Percentiles rank a stretch among this genome's conserved stretches.
Conservation (phyloP, 257 asterid genomes). For the Lavandula angustifolia region DNA sequence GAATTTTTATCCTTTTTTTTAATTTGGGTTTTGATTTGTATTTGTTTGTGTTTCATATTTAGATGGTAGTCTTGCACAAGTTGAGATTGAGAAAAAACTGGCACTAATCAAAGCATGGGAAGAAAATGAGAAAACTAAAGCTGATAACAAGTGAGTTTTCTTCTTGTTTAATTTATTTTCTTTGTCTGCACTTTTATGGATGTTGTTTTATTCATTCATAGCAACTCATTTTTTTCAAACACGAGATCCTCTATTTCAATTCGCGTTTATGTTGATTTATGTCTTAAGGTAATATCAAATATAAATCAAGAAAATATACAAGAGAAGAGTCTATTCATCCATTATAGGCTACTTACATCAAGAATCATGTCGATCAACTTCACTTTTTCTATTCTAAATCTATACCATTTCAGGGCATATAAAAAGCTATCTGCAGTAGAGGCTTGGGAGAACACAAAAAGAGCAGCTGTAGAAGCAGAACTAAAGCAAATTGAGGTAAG, state of each 20-base stretch:
- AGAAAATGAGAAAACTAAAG: slow-evolving; percentile 61
- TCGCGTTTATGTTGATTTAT: no score
- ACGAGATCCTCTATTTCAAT: no score
- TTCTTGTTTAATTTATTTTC: neutral
- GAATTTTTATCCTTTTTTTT: neutral
- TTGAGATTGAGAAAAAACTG: slow-evolving; percentile 49
- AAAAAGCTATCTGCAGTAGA: slow-evolving; percentile 49
- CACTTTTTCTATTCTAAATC: neutral
- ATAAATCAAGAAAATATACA: no score
- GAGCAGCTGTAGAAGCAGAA: slow-evolving; percentile 49
- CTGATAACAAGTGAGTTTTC: slow-evolving; percentile 51
- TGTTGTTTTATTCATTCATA: neutral
- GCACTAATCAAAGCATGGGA: slow-evolving; percentile 77
- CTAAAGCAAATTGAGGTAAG: slow-evolving; percentile 56
- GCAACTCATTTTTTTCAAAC: no score
- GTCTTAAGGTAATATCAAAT: no score
- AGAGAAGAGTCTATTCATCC: no score
- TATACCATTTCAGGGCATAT: slow-evolving; percentile 42
- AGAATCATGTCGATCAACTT: neutral
- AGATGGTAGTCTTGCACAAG: slow-evolving; percentile 49
- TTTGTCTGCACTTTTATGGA: neutral
- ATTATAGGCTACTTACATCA: neutral
- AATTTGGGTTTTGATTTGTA: neutral
- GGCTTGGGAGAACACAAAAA: slow-evolving; percentile 59
- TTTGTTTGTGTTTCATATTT: neutral